Base-by-base conservation (phyloP, 331 rosid species). In the Malus hybrid region DNA sequence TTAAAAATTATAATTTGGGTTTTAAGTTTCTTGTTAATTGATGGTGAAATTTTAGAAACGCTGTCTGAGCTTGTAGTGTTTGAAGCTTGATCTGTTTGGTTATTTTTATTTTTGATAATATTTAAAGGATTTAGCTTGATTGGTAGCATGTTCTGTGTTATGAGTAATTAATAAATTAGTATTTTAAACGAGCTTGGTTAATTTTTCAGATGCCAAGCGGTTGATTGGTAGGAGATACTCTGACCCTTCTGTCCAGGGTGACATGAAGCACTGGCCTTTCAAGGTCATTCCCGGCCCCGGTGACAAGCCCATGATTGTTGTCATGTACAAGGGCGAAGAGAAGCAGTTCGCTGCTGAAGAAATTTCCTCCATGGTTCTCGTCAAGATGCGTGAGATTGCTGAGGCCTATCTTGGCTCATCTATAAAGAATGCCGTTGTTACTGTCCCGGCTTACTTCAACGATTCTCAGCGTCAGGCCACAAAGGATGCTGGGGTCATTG, bases 381-480 rank as follows among this genome's bases (percentile, higher is more conserved):
- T 62, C 0, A 91, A 91, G 90, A 91, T 91, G 97, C 74, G 97
- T 28, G 96, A 90, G 84, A 87, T 90, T 50, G 96, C 93, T 0
- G 96, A 90, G 82, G 96, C 96, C 55, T 90, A 75, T 74, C 92
- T 90, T 10, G 96, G 96, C 1, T 57, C 74, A 1, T 67, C 86
- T 0, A 61, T 90, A 4, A 90, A 90, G 88, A 90, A 90, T 15
- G 96, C 92, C 0, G 93, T 90, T 18, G 93, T 90, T 6, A 90
- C 93, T 0, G 96, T 90, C 0, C 96, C 96, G 0, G 96, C 96
- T 2, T 90, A 90, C 85, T 90, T 90, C 34, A 90, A 88, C 3
- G 93, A 88, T 52, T 90, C 93, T 20, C 96, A 90, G 83, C 88
- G 93, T 14, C 96, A 90, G 77, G 96, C 96, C 2, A 88, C 96